These are phyloP conservation scores for Yamadazyma akitaensis DNA, from an alignment of 805 yeast species.

Conservation along the genomic window DNA sequence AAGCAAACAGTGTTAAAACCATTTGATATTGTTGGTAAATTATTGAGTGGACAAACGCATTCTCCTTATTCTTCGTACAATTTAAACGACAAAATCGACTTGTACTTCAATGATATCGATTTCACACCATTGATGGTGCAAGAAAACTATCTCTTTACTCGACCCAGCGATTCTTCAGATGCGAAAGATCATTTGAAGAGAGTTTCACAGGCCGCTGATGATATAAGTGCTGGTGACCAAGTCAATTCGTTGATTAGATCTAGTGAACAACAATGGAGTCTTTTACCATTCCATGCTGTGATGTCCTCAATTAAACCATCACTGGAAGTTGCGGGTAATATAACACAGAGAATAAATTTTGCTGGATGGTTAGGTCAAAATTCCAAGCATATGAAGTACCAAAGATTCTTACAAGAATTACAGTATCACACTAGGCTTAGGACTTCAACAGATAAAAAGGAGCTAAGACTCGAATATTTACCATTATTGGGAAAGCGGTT, in stretches of 20 bases:
- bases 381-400: slow-evolving; percentile 76
- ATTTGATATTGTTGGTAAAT: slow-evolving; percentile 76
- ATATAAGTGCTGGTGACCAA: slow-evolving; percentile 80
- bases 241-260: slow-evolving; percentile 82
- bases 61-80: slow-evolving; percentile 50
- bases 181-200: slow-evolving; percentile 55
- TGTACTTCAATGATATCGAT: slow-evolving; percentile 92
- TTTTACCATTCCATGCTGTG: slow-evolving; percentile 87
- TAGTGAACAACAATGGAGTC: slow-evolving; percentile 90
- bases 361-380: slow-evolving; percentile 88
- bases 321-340: slow-evolving; percentile 66
- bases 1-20: slow-evolving; percentile 90
- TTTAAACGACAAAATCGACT: slow-evolving; percentile 77
- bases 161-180: slow-evolving; percentile 47
- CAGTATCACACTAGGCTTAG: slow-evolving; percentile 83
- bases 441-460: slow-evolving; percentile 71
- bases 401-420: slow-evolving; percentile 76
- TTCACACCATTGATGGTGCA: slow-evolving; percentile 95
- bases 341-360: slow-evolving; percentile 69
- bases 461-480: slow-evolving; percentile 72
- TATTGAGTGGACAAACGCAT: slow-evolving; percentile 59
- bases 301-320: slow-evolving; percentile 83
- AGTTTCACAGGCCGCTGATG: slow-evolving; percentile 77
- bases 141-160: slow-evolving; percentile 77
- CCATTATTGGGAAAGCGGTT: slow-evolving; percentile 60